Evolutionary conservation across 345 rosid genomes (phyloP).

Genomic region (Bruguiera parviflora): DNA sequence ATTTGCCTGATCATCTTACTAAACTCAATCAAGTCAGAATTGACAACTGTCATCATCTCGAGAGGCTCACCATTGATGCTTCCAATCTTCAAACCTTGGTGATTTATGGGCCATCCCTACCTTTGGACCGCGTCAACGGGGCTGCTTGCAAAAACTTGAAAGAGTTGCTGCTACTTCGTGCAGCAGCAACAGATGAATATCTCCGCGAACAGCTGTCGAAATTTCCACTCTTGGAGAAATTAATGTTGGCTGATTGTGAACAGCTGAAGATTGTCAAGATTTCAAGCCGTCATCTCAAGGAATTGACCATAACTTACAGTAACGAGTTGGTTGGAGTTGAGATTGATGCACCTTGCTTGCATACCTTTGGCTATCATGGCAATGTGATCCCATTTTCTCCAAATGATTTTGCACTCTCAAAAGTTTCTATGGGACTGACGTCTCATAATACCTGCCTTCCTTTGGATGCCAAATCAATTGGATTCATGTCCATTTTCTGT

Average conservation of each 20-base stretch:
- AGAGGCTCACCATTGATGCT: neutral
- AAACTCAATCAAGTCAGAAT: neutral
- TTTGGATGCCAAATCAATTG: too few relatives aligned
- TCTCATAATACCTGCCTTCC: too few relatives aligned
- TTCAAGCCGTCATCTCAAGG: neutral
- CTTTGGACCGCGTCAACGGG: neutral
- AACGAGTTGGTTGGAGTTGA: neutral
- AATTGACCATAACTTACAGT: neutral
- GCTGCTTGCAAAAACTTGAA: neutral
- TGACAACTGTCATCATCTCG: neutral
- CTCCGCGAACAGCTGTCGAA: neutral
- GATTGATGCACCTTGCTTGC: neutral
- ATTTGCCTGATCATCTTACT: neutral
- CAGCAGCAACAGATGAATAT: neutral
- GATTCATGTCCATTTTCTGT: too few relatives aligned
- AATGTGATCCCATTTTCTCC: too few relatives aligned
- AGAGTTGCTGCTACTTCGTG: neutral
- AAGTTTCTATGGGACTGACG: too few relatives aligned
- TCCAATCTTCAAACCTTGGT: neutral
- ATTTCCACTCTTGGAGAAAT: neutral
- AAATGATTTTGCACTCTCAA: too few relatives aligned
- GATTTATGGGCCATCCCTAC: neutral
- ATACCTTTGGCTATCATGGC: too few relatives aligned
- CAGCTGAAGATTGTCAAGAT: neutral
- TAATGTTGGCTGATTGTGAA: neutral